Evolutionary conservation across 2,329 filamentous ascomycete genomes (phyloP), one percentile per base, ranked within the genome.

Genomic region (Ophiostoma tasmaniense): DNA sequence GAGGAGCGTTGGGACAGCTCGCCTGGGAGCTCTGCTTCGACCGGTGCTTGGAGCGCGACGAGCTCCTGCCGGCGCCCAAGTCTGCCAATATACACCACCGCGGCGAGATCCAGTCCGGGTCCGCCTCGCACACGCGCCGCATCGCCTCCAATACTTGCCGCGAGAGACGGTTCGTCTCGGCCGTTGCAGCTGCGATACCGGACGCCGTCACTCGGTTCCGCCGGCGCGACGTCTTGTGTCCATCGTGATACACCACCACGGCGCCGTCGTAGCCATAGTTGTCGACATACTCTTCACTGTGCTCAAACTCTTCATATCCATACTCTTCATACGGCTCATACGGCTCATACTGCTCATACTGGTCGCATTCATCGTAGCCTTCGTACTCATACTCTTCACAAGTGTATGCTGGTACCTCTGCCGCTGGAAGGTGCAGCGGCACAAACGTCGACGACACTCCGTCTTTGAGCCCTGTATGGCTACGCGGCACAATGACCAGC

Each of bases 401-500:
- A 13, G 7, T 30, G 20, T 33, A 61, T 13, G 25, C 14, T 13
- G 33, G 33, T 7, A 64, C 11, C 3, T 64, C 61, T 1, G 33
- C 30, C 30, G 33, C 11, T 11, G 61, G 61, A n/a, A 64, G 20
- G 20, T 22, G n/a, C 8, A 64, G 33, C 61, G 61, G 33, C 33
- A 64, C 33, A 1, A 64, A 33, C 11, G 61, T 64, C 11, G 55
- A 61, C 25, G 55, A 61, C 11, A 14, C 55, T 7, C 55, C 55
- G 25, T 17, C 55, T 4, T 17, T 25, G 11, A 61, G 55, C 5
- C 11, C 30, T 5, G 30, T 10, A 25, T 61, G 76, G 39, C 79
- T 77, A 25, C 77, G 75, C 28, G 80, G 80, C 55, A 84, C 79
- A 68, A 84, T 80, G 55, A 81, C 75, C 61, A 84, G 76, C 71